These are phyloP conservation scores for Jasminum sambac DNA, from an alignment of 257 asterid species.

Conservation along the genomic window DNA sequence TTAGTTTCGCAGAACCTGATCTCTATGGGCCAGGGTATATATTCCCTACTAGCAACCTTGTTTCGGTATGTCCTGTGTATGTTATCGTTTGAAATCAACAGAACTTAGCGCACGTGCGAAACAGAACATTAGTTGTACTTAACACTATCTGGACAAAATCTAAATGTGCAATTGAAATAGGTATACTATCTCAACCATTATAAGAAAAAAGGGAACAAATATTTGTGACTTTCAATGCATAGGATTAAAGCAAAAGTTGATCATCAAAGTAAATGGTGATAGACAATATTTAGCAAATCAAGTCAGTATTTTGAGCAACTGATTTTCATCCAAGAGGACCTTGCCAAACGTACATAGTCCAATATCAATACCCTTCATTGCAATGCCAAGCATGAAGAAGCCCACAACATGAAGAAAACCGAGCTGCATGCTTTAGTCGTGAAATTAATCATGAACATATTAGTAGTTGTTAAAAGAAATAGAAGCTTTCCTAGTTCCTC, in stretches of 20 bases:
- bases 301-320: not conserved
- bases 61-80: conserved; percentile 78
- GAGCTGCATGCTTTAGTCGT: not conserved
- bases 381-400: not conserved
- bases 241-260: not conserved
- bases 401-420: not conserved
- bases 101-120: conserved; percentile 9
- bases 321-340: not conserved
- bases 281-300: not conserved
- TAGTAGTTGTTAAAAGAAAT: not conserved
- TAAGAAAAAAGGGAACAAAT: not conserved
- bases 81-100: conserved; percentile 15
- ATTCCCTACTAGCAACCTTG: conserved; percentile 69
- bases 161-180: conserved; percentile 6
- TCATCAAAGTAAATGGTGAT: not conserved
- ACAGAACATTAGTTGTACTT: conserved; percentile 11
- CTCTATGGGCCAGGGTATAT: conserved; percentile 91
- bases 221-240: not conserved
- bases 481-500: not conserved
- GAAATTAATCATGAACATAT: not conserved
- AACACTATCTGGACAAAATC: conserved; percentile 18
- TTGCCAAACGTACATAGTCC: not conserved
- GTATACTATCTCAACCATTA: not conserved
- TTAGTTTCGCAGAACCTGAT: conserved; percentile 78
- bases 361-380: not conserved